These are phyloP conservation scores for Phlegmacium glaucopus DNA, from an alignment of 768 basidiomycete genomes.

Conservation along the genomic window DNA sequence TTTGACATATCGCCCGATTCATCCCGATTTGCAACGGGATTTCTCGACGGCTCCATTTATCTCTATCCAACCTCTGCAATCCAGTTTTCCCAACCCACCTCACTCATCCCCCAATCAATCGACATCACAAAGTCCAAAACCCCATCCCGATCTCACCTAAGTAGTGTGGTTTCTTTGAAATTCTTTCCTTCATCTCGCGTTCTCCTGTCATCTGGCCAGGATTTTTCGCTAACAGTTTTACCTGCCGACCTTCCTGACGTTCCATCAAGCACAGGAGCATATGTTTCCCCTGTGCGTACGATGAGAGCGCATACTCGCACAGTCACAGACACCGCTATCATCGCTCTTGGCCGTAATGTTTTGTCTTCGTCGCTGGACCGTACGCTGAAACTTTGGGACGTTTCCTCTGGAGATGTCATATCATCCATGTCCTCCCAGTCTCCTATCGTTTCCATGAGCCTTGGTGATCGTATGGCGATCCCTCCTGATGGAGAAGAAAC, in stretches of 20 bases:
- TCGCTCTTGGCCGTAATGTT: constrained; percentile 64
- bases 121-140: constrained; percentile 26
- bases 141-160: constrained; percentile 43
- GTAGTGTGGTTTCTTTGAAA: constrained; percentile 50
- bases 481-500: constrained; percentile 23
- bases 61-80: constrained; percentile 38
- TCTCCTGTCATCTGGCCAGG: constrained; percentile 63
- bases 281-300: constrained; percentile 53
- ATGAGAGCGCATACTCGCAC: constrained; percentile 64
- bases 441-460: constrained; percentile 42
- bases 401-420: constrained; percentile 49
- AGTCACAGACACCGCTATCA: constrained; percentile 61
- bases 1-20: constrained; percentile 62
- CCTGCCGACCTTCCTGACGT: constrained; percentile 46
- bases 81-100: constrained; percentile 12
- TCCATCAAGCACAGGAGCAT: constrained; percentile 17
- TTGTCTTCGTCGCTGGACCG: constrained; percentile 68
- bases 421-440: constrained; percentile 38
- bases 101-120: constrained; percentile 15
- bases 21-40: constrained; percentile 56
- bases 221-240: constrained; percentile 65
- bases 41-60: constrained; percentile 55
- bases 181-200: constrained; percentile 76
- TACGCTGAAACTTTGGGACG: constrained; percentile 71
- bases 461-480: constrained; percentile 36